phyloP scores from a whole-genome alignment of 169 alveolate species.

The Besnoitia besnoiti region DNA sequence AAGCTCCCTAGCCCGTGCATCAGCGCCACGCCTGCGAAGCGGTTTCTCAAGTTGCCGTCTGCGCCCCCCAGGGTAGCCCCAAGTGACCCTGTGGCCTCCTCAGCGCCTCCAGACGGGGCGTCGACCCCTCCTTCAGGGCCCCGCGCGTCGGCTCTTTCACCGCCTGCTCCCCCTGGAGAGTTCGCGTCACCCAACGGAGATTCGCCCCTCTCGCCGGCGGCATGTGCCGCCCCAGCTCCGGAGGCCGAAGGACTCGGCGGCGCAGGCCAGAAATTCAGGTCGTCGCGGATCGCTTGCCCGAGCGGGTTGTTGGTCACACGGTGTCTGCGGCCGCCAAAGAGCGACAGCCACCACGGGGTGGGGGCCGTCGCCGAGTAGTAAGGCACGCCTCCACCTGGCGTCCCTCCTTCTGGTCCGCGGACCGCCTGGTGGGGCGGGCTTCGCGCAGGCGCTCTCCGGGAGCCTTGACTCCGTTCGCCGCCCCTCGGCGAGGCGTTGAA shows the following conservation, averaged over 20 bases:
- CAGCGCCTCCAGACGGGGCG: background rate
- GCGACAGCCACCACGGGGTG: constrained; percentile 5
- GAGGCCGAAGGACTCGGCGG: constrained; percentile 2
- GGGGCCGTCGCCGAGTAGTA: background rate
- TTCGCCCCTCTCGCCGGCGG: background rate
- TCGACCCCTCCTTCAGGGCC: too few relatives aligned
- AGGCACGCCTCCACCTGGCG: background rate
- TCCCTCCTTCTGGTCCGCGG: background rate
- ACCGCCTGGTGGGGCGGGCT: background rate
- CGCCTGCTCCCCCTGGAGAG: too few relatives aligned
- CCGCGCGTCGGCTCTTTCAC: too few relatives aligned
- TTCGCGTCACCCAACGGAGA: too few relatives aligned
- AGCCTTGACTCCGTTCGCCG: background rate
- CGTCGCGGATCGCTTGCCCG: constrained; percentile 49
- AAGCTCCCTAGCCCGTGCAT: background rate
- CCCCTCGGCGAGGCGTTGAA: background rate
- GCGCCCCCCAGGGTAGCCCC: too few relatives aligned
- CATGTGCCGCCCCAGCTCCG: background rate
- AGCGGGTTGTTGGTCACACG: constrained; percentile 36
- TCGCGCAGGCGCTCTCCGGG: background rate
- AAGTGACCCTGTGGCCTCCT: background rate
- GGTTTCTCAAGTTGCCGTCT: background rate
- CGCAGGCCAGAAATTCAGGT: constrained; percentile 63
- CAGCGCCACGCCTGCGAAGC: background rate
- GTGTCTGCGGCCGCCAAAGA: background rate